Evolutionary conservation across 1,139 yeast species (phyloP), one percentile per base, ranked within the genome.

Genomic region (Meyerozyma guilliermondii): DNA sequence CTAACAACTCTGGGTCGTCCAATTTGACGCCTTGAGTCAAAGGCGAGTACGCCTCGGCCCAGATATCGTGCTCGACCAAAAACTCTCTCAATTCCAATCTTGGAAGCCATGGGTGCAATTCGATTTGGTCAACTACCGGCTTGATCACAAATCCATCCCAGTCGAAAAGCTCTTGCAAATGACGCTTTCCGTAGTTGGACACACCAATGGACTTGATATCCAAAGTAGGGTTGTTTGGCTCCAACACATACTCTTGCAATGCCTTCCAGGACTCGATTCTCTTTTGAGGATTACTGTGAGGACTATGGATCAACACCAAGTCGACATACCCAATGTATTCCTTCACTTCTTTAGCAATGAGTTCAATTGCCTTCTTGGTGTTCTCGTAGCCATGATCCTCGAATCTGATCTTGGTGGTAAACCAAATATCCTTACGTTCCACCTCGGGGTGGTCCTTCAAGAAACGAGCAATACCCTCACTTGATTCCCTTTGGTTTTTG

Each of bases 21-120:
- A 80, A 56, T 52, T 78, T 75, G 41, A 61, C 57, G 5, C 88
- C 85, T 45, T 78, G 81, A 1, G 87, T 81, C 54, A 83, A 67
- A 11, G 95, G 85, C 4, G 87, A 78, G 60, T 76, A 86, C 0
- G 92, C 89, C 58, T 83, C 85, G 7, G 80, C 35, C 40, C 40
- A 45, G 24, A 50, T 49, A 17, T 43, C 44, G 44, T 50, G 39
- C 24, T 45, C 45, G 28, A 63, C 55, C 49, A 67, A 62, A 51
- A 56, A 70, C 39, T 68, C 61, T 31, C 73, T 60, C 51, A 71
- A 65, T 43, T 66, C 59, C 38, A 63, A 45, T 41, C 62, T 65
- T 1, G 76, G 75, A 46, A 65, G 59, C 72, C 74, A 76, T 14
- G 83, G 82, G 50, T 75, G 77, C 45, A 76, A 50, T 48, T 78